Conservation (phyloP, 768 basidiomycete genomes). For the Boletus rubroflammeus region DNA sequence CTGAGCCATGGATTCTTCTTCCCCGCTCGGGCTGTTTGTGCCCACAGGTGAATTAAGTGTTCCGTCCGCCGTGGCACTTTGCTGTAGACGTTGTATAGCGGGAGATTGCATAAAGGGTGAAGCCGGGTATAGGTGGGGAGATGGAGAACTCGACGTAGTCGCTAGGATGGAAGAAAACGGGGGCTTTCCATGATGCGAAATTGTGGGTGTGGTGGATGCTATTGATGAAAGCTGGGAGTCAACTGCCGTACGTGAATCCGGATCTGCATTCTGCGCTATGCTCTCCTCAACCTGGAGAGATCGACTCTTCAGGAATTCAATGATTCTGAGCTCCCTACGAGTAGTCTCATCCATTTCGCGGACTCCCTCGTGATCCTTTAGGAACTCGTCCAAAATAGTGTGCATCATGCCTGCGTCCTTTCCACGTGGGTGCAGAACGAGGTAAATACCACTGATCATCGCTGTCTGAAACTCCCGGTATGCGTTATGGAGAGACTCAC, state of each 20-base stretch:
- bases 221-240: conserved; percentile 37
- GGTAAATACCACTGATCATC: conserved; percentile 86
- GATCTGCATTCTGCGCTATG: conserved; percentile 21
- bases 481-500: conserved; percentile 71
- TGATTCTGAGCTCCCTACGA: conserved; percentile 76
- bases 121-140: conserved; percentile 22
- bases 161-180: conserved; percentile 24
- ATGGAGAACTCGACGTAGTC: conserved; percentile 16
- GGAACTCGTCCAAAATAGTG: conserved; percentile 72
- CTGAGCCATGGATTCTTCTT: conserved; percentile 75
- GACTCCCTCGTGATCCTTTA: conserved; percentile 49
- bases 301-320: conserved; percentile 74
- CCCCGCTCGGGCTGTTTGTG: conserved; percentile 65
- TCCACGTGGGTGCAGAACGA: conserved; percentile 75
- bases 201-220: conserved; percentile 6
- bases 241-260: conserved; percentile 7
- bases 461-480: conserved; percentile 87
- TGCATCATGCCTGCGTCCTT: conserved; percentile 70
- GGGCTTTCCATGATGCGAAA: conserved; percentile 16
- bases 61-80: conserved; percentile 39
- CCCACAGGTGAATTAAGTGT: conserved; percentile 56
- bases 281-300: conserved; percentile 50
- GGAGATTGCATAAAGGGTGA: conserved; percentile 40
- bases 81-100: conserved; percentile 59
- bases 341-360: conserved; percentile 81